Base-by-base conservation (phyloP, 208 protist genomes). In the Balamuthia mandrillaris region DNA sequence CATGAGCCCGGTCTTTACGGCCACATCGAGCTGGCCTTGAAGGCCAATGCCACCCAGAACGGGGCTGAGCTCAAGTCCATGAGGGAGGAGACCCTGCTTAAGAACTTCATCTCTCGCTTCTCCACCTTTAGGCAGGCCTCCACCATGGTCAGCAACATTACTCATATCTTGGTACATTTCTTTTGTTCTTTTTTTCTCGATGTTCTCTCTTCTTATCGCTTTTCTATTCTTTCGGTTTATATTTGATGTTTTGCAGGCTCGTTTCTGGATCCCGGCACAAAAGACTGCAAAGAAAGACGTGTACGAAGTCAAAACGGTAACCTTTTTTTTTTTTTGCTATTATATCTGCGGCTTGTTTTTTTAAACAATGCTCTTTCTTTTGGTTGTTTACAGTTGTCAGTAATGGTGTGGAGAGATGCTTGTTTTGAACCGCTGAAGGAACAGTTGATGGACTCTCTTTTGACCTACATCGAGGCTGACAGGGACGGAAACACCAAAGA, bases 221-320 rank as follows among this genome's bases (percentile, higher is more conserved):
- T 66, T 12, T 66, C 60, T 42, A 14, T 5, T 35, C n/a, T 10
- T 6, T 10, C 12, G 7, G 24, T 9, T 37, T 44, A 37, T 4
- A 66, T 4, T 35, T 12, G 31, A 35, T n/a, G n/a, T 35, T 7
- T 12, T 1, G 16, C 41, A 75, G 65, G 65, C 65, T 21, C 65
- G 65, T 21, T 75, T 75, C n/a, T 75, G 65, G 65, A 75, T 75
- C n/a, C 65, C 65, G 21, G 29, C 37, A 21, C 65, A 75, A 3
- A 75, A 49, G 65, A 44, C 65, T 16, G 6, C 31, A 16, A 75
- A 75, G 65, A 75, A 75, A 16, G 37, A 45, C 24, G 65, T 49
- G 65, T 44, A 44, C 24, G 65, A 75, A 27, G n/a, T 75, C 16
- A 24, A 6, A 33, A 37, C 65, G 65, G 65, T 75, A 75, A 37